Conservation (phyloP, 805 yeast species). For the Myxozyma vanderwaltii region DNA sequence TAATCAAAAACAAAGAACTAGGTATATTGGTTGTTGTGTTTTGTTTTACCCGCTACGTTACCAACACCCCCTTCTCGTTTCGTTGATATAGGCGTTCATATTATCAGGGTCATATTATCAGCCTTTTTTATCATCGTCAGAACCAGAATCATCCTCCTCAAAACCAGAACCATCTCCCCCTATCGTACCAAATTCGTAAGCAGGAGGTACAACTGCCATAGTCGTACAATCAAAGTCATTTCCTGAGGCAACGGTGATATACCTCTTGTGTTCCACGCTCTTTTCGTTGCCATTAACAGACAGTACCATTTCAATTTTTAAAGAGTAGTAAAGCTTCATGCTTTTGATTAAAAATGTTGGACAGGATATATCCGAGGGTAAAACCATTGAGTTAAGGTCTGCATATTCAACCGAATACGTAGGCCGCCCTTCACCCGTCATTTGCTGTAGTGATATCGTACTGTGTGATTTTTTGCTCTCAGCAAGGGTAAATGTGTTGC, state of each 20-base stretch:
- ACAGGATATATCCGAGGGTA: background rate
- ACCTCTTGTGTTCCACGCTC: background rate
- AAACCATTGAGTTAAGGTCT: background rate
- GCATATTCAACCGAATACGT: conserved; percentile 3
- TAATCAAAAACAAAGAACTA: too few species aligned
- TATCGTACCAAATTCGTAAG: background rate
- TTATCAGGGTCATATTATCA: too few species aligned
- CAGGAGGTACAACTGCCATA: conserved; percentile 18
- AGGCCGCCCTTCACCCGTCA: background rate
- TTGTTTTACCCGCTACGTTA: too few species aligned
- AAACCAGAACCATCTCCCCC: background rate
- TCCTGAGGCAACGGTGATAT: too few species aligned
- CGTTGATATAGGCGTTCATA: too few species aligned
- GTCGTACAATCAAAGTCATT: conserved; percentile 1
- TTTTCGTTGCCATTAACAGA: conserved; percentile 8
- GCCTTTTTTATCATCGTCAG: too few species aligned
- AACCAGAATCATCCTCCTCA: background rate
- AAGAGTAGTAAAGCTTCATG: background rate
- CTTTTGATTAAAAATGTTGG: conserved; percentile 10
- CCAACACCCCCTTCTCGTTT: too few species aligned
- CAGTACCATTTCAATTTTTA: background rate
- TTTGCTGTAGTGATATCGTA: background rate
- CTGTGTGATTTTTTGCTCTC: background rate
- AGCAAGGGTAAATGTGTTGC: background rate
- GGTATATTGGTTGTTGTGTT: too few species aligned